Evolutionary conservation across 1,139 yeast species (phyloP), one percentile per base, ranked within the genome.

Genomic region (Lodderomyces pseudojiufengensis): DNA sequence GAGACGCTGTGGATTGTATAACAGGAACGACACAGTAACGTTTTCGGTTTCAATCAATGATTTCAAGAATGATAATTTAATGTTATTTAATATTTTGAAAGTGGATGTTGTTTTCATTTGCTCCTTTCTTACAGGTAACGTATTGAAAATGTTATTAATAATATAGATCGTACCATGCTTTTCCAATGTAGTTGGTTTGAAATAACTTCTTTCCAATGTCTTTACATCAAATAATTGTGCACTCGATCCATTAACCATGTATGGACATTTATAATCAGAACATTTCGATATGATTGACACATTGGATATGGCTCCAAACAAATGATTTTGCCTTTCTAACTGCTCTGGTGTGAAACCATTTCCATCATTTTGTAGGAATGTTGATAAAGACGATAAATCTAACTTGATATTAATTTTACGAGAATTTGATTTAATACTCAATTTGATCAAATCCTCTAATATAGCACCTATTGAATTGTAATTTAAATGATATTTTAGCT

Each of bases 301-400:
- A 9, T 59, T 51, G 1, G 73, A 57, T 3, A 69, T 43, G 0
- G 55, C 23, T 13, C 20, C 29, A 16, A 31, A 11, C 29, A 27
- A 31, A 24, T 12, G 4, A 9, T 13, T 5, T 10, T 12, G 8
- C 15, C 78, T 51, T 0, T 70, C 66, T 29, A 86, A 54, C 42
- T 86, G 94, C 0, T 63, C 64, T n/a, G 47, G 64, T 13, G 57
- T 50, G 11, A 90, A 80, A 0, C 97, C 97, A 2, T 54, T 37
- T 0, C 97, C 97, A 54, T 87, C 77, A 52, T 90, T 97, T 3
- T 74, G 66, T 9, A 88, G 76, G 37, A 73, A 78, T 1, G 86
- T 60, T 40, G 81, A 92, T 12, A 70, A 51, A 1, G 63, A 51
- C 1, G 80, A 78, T 14, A 79, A 80, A 50, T 83, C 83, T 9